Evolutionary conservation across 768 basidiomycete genomes (phyloP).

Genomic region (Hirschioporus abietinus): DNA sequence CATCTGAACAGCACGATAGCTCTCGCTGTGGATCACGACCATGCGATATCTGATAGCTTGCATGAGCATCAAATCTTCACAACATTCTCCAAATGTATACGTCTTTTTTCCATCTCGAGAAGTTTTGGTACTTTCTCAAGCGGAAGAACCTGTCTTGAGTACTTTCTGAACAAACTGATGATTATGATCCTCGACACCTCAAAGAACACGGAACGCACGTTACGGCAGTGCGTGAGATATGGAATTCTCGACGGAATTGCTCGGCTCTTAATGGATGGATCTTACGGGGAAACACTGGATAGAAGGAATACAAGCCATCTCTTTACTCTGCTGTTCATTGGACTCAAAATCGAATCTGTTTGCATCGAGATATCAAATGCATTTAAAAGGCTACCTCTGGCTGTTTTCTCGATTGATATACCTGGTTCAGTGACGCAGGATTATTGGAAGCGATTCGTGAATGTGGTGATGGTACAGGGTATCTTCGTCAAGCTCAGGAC

Average conservation of each 20-base stretch:
- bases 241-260: not conserved
- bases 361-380: not conserved
- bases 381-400: not conserved
- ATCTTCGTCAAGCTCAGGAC: not conserved
- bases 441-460: not conserved
- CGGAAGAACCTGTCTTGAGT: no score
- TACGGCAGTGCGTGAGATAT: not conserved
- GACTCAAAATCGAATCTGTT: not conserved
- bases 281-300: no score
- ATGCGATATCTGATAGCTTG: not conserved
- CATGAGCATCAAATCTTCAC: not conserved
- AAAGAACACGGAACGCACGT: not conserved
- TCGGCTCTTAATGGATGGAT: not conserved
- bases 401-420: not conserved
- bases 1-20: not conserved
- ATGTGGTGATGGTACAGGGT: not conserved
- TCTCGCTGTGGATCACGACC: not conserved
- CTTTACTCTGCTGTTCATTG: not conserved
- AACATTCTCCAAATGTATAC: not conserved
- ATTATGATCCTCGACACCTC: not conserved
- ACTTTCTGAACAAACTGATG: no score
- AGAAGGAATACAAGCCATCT: no score
- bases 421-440: no score
- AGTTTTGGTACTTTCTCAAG: no score
- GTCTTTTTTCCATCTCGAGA: no score